These are phyloP conservation scores for Effrenium voratum DNA, from an alignment of 73 alveolate species.

Conservation along the genomic window DNA sequence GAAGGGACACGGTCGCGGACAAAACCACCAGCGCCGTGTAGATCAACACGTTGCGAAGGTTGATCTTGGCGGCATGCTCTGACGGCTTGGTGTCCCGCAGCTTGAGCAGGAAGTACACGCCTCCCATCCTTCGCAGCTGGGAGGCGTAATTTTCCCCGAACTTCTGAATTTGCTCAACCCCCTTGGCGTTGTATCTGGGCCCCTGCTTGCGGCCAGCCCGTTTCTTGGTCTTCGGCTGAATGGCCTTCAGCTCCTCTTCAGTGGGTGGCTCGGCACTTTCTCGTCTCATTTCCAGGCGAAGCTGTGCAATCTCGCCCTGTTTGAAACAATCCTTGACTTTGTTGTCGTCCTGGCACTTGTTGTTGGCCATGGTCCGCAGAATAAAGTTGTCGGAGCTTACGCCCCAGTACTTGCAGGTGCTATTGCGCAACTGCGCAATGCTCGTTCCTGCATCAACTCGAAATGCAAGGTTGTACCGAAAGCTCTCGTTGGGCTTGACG, in stretches of 20 bases:
- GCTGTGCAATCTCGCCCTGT: constrained; percentile 92
- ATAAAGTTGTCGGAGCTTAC: constrained; percentile 77
- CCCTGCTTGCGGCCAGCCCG: too few species aligned
- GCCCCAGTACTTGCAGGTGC: constrained; percentile 93
- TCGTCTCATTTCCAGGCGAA: constrained; percentile 52
- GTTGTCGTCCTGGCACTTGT: constrained; percentile 93
- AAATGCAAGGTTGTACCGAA: constrained; percentile 82
- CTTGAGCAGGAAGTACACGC: constrained; percentile 89
- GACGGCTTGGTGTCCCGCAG: constrained; percentile 93
- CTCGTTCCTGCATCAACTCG: constrained; percentile 87
- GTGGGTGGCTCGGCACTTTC: constrained; percentile 80
- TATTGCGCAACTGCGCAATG: constrained; percentile 67
- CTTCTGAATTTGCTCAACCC: constrained; percentile 85
- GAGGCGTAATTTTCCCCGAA: constrained; percentile 77
- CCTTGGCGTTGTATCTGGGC: constrained; percentile 91
- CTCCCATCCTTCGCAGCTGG: constrained; percentile 91
- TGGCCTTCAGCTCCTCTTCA: constrained; percentile 83
- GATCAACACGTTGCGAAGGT: constrained; percentile 62
- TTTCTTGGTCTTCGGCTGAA: constrained; percentile 80
- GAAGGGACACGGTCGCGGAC: background rate
- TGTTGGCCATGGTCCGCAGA: constrained; percentile 93
- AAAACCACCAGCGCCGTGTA: constrained; percentile 16
- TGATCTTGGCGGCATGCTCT: constrained; percentile 72
- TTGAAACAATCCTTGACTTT: constrained; percentile 91
- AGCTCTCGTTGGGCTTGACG: constrained; percentile 86